Conservation (phyloP, 179 eudicot species). For the Silene vulgaris region DNA sequence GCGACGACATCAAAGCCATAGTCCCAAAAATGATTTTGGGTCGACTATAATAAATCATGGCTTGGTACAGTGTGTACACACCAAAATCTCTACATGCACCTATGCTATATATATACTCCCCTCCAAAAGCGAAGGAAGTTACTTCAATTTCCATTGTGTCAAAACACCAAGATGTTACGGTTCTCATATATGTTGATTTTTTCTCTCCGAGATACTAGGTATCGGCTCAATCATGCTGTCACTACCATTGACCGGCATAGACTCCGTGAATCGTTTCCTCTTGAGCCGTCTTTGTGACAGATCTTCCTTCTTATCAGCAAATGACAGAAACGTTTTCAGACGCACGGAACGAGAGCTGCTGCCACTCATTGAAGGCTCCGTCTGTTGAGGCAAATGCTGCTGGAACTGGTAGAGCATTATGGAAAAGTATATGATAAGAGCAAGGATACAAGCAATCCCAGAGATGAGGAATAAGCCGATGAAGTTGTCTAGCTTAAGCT, state of each 20-base stretch:
- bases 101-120: too few species aligned
- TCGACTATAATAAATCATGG: not conserved
- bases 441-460: constrained; percentile 41
- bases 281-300: constrained; percentile 26
- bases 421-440: constrained; percentile 47
- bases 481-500: constrained; percentile 52
- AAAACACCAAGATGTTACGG: too few species aligned
- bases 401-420: constrained; percentile 35
- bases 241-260: constrained; percentile 21
- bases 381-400: constrained; percentile 23
- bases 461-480: constrained; percentile 50
- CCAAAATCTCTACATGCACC: not conserved
- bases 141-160: too few species aligned
- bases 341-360: constrained; percentile 30
- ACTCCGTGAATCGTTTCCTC: constrained; percentile 33
- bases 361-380: constrained; percentile 25
- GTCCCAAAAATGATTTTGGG: not conserved
- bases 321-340: constrained; percentile 43
- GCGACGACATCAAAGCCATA: not conserved
- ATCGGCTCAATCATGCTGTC: constrained; percentile 22
- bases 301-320: constrained; percentile 48
- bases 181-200: not conserved
- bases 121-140: too few species aligned
- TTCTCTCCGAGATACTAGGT: not conserved
- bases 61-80: not conserved